Evolutionary conservation across 306 rosid species (phyloP).

Genomic region (Cicer cuneatum): DNA sequence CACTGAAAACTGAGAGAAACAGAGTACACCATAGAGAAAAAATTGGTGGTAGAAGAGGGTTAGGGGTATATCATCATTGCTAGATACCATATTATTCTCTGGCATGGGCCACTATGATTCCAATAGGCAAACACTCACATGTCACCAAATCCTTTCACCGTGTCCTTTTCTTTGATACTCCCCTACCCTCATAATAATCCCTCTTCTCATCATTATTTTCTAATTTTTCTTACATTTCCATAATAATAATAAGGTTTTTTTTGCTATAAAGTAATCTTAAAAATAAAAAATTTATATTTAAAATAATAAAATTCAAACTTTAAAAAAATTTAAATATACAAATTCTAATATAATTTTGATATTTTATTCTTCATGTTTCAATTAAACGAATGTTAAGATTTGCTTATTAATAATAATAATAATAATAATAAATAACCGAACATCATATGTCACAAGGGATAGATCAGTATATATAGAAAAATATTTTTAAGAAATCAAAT

Average conservation of each 20-base stretch:
- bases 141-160: slow-evolving; percentile 65
- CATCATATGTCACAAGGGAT: too few species aligned
- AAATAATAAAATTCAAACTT: too few species aligned
- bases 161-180: slow-evolving; percentile 54
- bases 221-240: background rate
- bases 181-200: slow-evolving; percentile 40
- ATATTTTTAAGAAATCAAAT: too few species aligned
- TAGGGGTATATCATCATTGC: slow-evolving; percentile 61
- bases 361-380: too few species aligned
- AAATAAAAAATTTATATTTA: too few species aligned
- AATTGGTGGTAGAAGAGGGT: background rate
- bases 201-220: slow-evolving; percentile 42
- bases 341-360: too few species aligned
- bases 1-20: slow-evolving; percentile 49
- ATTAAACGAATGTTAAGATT: too few species aligned
- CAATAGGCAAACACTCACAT: slow-evolving; percentile 58
- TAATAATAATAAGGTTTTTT: background rate
- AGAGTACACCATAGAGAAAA: slow-evolving; percentile 37
- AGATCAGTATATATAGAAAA: too few species aligned
- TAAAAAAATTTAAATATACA: too few species aligned
- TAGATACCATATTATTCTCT: slow-evolving; percentile 65
- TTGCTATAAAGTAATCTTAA: too few species aligned
- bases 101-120: slow-evolving; percentile 71
- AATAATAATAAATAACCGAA: too few species aligned
- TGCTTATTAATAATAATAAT: too few species aligned